A percentile compares a stretch with the other conserved stretches of the same genome.
Conservation (phyloP, 1,284 basidiomycete genomes). For the Lentinula novae-zelandiae region DNA sequence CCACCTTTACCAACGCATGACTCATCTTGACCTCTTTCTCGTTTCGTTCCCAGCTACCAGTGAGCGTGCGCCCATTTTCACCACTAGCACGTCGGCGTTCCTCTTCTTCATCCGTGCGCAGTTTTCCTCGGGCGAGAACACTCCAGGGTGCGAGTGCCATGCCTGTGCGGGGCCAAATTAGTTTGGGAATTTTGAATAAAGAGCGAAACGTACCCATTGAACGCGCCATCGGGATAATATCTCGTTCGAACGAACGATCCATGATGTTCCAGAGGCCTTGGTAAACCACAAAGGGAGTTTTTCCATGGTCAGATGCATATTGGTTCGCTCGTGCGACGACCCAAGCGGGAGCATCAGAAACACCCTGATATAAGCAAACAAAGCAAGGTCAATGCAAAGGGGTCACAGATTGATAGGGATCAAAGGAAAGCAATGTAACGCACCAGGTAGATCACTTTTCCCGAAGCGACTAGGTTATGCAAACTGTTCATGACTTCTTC, state of each 20-base stretch:
- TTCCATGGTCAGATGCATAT: conserved; percentile 35
- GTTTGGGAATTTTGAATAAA: not conserved
- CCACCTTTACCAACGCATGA: conserved; percentile 7
- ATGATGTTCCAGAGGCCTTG: conserved; percentile 54
- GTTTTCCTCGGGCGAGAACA: conserved; percentile 32
- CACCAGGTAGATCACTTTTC: conserved; percentile 44
- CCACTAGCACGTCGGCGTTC: conserved; percentile 21
- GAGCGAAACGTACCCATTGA: conserved; percentile 3
- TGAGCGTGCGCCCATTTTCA: conserved; percentile 23
- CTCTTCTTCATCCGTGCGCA: conserved; percentile 34
- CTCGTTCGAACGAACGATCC: conserved; percentile 43
- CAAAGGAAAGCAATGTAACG: not conserved
- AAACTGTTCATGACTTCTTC: conserved; percentile 43
- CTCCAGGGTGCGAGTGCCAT: conserved; percentile 23
- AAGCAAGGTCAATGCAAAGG: not conserved
- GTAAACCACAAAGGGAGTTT: conserved; percentile 50
- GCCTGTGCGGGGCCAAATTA: conserved; percentile 15
- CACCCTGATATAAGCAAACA: conserved; percentile 17
- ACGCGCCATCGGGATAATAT: conserved; percentile 50
- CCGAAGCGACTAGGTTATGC: conserved; percentile 34
- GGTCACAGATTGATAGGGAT: no score
- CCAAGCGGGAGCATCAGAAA: conserved; percentile 38
- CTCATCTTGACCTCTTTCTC: conserved; percentile 20
- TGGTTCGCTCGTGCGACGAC: conserved; percentile 34
- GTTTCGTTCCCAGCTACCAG: conserved; percentile 25